Evolutionary conservation across 2,329 filamentous ascomycete species (phyloP).

Genomic region (Colletotrichum incanum): DNA sequence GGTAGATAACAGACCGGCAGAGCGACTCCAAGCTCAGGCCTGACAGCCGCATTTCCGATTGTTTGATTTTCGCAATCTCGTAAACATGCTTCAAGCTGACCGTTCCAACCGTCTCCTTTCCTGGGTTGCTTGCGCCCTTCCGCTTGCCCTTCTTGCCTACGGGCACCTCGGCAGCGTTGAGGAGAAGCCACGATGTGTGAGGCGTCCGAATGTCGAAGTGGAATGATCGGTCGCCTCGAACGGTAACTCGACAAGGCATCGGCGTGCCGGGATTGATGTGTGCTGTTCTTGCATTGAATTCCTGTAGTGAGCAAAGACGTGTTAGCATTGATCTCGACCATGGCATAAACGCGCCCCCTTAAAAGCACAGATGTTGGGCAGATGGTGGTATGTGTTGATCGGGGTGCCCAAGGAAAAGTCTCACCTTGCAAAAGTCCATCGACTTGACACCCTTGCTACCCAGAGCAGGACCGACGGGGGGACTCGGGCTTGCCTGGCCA

Average conservation of each 20-base stretch:
- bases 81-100: conserved; percentile 96
- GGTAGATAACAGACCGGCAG: conserved; percentile 81
- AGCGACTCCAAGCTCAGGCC: conserved; percentile 80
- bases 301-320: conserved; percentile 66
- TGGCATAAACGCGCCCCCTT: conserved; percentile 21
- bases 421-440: conserved; percentile 99
- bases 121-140: conserved; percentile 83
- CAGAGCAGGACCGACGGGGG: conserved; percentile 94
- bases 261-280: conserved; percentile 88
- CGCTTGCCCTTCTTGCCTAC: conserved; percentile 82
- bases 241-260: conserved; percentile 90
- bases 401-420: conserved; percentile 39
- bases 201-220: conserved; percentile 94
- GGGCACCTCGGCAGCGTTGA: conserved; percentile 85
- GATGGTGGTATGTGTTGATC: conserved; percentile 38
- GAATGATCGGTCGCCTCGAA: conserved; percentile 94
- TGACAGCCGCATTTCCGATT: conserved; percentile 80
- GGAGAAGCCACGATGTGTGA: conserved; percentile 90
- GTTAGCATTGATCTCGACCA: conserved; percentile 43
- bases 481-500: conserved; percentile 93
- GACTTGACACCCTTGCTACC: conserved; percentile 99
- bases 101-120: conserved; percentile 84
- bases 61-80: conserved; percentile 98
- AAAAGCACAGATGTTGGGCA: conserved; percentile 35
- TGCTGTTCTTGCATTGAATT: conserved; percentile 95